A percentile compares a stretch with the other conserved stretches of the same genome.
phyloP scores from a whole-genome alignment of 1,284 basidiomycete species.

The Butyriboletus appendiculatus region DNA sequence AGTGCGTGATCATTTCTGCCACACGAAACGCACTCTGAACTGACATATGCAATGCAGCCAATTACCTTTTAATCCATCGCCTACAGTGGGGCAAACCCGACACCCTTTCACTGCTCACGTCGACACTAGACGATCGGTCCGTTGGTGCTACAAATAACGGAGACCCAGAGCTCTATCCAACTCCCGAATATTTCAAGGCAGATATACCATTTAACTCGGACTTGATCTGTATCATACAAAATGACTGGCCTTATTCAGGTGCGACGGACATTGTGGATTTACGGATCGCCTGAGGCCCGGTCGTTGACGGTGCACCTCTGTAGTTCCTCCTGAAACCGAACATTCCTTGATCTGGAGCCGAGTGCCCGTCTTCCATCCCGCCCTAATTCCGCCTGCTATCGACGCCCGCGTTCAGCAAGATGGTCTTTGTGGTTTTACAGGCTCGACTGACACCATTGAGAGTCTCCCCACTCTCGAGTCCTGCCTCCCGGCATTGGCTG shows the following conservation, averaged over 20 bases:
- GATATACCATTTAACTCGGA: conserved; percentile 50
- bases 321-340: conserved; percentile 72
- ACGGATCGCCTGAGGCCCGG: neutral
- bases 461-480: conserved; percentile 63
- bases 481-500: conserved; percentile 59
- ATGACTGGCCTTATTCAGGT: conserved; percentile 87
- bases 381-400: conserved; percentile 47
- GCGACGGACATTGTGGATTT: neutral
- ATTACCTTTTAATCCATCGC: conserved; percentile 64
- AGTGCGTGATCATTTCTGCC: conserved; percentile 41
- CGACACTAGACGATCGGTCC: conserved; percentile 37
- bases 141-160: conserved; percentile 4
- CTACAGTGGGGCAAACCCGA: conserved; percentile 75
- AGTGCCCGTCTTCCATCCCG: conserved; percentile 63
- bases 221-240: conserved; percentile 70
- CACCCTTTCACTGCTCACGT: conserved; percentile 53
- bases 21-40: neutral
- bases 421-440: conserved; percentile 80
- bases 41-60: conserved; percentile 43
- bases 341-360: conserved; percentile 78
- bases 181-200: conserved; percentile 62
- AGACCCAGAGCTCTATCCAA: conserved; percentile 17
- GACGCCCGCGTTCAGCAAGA: conserved; percentile 54
- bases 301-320: conserved; percentile 3
- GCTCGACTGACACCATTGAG: conserved; percentile 64